These are phyloP conservation scores for Lantana camara DNA, from an alignment of 257 asterid genomes.

Conservation along the genomic window DNA sequence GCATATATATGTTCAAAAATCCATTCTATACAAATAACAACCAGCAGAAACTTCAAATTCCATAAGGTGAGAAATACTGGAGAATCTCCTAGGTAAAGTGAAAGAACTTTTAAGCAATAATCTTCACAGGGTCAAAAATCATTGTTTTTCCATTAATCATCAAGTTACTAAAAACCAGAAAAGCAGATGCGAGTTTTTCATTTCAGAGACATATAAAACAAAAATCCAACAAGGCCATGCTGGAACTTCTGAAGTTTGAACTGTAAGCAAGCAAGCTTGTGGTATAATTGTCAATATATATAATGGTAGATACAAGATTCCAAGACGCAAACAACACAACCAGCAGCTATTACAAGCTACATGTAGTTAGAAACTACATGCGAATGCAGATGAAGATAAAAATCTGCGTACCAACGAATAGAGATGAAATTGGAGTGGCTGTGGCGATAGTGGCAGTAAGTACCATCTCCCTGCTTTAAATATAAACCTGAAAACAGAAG, in stretches of 20 bases:
- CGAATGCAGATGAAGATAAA: neutral
- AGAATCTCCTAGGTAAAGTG: too few relatives aligned
- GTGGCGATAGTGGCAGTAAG: conserved; percentile 40
- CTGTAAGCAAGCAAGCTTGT: too few relatives aligned
- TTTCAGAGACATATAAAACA: neutral
- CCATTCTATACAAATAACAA: neutral
- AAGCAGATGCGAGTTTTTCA: too few relatives aligned
- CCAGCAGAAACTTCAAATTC: conserved; percentile 10
- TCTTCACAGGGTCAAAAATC: too few relatives aligned
- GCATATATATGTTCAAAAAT: neutral
- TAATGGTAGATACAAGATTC: neutral
- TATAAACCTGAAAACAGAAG: conserved; percentile 31
- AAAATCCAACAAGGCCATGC: neutral
- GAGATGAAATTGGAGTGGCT: conserved; percentile 42
- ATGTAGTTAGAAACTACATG: too few relatives aligned
- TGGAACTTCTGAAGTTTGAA: too few relatives aligned
- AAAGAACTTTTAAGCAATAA: too few relatives aligned
- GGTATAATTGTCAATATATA: neutral
- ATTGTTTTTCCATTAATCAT: too few relatives aligned
- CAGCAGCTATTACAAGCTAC: neutral
- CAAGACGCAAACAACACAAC: neutral
- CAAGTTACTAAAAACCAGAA: too few relatives aligned
- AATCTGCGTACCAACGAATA: conserved; percentile 41
- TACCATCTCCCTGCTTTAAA: conserved; percentile 37
- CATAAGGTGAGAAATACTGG: neutral